Percentiles rank a stretch among this genome's conserved stretches.
These are phyloP conservation scores for Micractinium conductrix DNA, from an alignment of 139 green algal genomes.

Conservation along the genomic window DNA sequence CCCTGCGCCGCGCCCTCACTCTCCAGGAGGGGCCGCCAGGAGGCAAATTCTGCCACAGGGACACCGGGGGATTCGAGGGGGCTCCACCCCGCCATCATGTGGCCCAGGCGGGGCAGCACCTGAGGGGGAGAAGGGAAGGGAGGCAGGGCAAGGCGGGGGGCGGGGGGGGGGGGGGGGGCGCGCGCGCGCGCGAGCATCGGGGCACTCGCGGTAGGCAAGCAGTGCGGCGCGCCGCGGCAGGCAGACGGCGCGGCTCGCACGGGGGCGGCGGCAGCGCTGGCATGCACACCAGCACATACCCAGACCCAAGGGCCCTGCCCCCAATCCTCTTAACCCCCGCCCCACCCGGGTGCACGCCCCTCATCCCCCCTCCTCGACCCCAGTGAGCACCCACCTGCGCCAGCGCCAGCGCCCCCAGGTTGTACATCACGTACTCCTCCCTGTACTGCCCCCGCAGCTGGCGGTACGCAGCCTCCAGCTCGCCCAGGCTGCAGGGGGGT, in stretches of 20 bases:
- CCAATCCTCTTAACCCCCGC: background rate
- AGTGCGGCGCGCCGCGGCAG: no score
- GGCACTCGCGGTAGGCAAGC: no score
- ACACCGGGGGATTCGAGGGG: constrained; percentile 63
- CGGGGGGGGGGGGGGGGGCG: no score
- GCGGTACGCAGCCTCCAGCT: constrained; percentile 60
- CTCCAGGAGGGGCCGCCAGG: constrained; percentile 78
- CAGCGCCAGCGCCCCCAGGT: constrained; percentile 74
- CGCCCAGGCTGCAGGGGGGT: constrained; percentile 25
- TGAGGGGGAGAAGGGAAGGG: background rate
- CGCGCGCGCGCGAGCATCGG: no score
- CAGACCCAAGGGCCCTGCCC: background rate
- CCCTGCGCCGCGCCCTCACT: constrained; percentile 37
- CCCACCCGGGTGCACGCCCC: no score
- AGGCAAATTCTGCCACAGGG: constrained; percentile 50
- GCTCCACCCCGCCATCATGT: constrained; percentile 61
- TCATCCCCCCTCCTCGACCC: no score
- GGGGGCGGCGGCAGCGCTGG: constrained; percentile 9
- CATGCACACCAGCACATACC: background rate
- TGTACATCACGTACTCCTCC: constrained; percentile 91
- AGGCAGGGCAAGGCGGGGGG: no score
- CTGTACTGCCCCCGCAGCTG: constrained; percentile 53
- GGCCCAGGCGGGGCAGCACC: constrained; percentile 50
- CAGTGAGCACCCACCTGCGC: constrained; percentile 58
- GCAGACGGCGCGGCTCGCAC: no score